Conservation (phyloP, 2,329 filamentous ascomycete genomes). For the Sordariomycetes sp. region DNA sequence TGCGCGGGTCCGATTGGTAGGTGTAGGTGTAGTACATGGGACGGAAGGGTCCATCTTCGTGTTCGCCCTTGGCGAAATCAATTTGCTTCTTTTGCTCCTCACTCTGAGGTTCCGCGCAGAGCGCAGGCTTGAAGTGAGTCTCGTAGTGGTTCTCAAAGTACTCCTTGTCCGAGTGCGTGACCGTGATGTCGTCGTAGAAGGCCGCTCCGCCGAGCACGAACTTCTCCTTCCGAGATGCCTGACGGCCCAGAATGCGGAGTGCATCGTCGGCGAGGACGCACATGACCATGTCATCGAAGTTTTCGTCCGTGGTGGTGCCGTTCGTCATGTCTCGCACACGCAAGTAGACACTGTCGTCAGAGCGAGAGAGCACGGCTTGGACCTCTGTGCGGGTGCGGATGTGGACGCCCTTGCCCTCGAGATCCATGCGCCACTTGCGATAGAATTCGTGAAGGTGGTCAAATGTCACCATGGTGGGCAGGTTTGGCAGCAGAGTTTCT, state of each 20-base stretch:
- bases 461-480: slow-evolving; percentile 59
- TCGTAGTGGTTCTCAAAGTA: slow-evolving; percentile 65
- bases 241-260: slow-evolving; percentile 48
- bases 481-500: slow-evolving; percentile 44
- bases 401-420: slow-evolving; percentile 44
- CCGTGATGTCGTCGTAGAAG: slow-evolving; percentile 61
- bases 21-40: slow-evolving; percentile 60
- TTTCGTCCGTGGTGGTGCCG: slow-evolving; percentile 41
- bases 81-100: slow-evolving; percentile 28
- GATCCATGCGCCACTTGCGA: slow-evolving; percentile 44
- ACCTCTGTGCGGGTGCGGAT: slow-evolving; percentile 49
- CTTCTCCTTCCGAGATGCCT: slow-evolving; percentile 51
- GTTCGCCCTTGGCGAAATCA: slow-evolving; percentile 29
- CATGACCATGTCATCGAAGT: slow-evolving; percentile 58
- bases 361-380: slow-evolving; percentile 38
- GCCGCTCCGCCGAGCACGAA: slow-evolving; percentile 62
- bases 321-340: slow-evolving; percentile 31
- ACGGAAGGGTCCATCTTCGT: slow-evolving; percentile 43
- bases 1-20: slow-evolving; percentile 43
- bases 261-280: slow-evolving; percentile 58
- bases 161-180: slow-evolving; percentile 55
- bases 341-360: slow-evolving; percentile 39
- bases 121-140: slow-evolving; percentile 42
- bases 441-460: slow-evolving; percentile 55
- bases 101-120: slow-evolving; percentile 37